Conservation (phyloP, 495 filamentous ascomycete genomes). For the Xylaria bambusicola region DNA sequence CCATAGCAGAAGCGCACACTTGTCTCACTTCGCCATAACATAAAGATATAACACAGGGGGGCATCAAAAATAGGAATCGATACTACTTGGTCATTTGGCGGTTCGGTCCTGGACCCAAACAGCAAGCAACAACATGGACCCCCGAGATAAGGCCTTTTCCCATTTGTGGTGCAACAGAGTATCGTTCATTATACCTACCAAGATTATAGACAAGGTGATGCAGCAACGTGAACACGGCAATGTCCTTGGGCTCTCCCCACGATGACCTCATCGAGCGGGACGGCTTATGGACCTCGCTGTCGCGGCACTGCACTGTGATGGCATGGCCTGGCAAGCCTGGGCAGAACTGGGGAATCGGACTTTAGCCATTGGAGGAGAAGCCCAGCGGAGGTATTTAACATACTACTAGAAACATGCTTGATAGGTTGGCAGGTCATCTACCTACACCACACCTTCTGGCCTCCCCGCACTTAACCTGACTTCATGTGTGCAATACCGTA, state of each 20-base stretch:
- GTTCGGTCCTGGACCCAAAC: slow-evolving; percentile 18
- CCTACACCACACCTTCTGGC: neutral
- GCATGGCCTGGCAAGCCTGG: neutral
- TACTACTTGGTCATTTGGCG: slow-evolving; percentile 4
- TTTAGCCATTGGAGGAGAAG: slow-evolving; percentile 1
- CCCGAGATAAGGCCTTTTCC: slow-evolving; percentile 13
- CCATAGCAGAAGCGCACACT: slow-evolving; percentile 23
- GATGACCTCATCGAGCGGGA: slow-evolving; percentile 18
- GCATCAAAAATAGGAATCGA: neutral
- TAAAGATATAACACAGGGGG: too few species aligned
- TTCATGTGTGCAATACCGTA: neutral
- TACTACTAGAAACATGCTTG: too few species aligned
- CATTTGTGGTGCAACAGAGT: too few species aligned
- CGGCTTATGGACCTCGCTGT: neutral
- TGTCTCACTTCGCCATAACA: slow-evolving; percentile 20
- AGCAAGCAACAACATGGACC: slow-evolving; percentile 13
- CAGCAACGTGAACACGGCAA: too few species aligned
- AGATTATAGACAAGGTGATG: neutral
- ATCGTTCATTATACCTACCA: too few species aligned
- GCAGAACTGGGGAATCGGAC: neutral
- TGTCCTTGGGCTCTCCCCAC: neutral
- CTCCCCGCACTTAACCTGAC: neutral
- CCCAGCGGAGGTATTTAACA: too few species aligned
- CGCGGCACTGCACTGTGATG: neutral
- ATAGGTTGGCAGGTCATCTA: too few species aligned